Base-by-base conservation (phyloP, 2,329 filamentous ascomycete genomes). In the Fusarium sp. region DNA sequence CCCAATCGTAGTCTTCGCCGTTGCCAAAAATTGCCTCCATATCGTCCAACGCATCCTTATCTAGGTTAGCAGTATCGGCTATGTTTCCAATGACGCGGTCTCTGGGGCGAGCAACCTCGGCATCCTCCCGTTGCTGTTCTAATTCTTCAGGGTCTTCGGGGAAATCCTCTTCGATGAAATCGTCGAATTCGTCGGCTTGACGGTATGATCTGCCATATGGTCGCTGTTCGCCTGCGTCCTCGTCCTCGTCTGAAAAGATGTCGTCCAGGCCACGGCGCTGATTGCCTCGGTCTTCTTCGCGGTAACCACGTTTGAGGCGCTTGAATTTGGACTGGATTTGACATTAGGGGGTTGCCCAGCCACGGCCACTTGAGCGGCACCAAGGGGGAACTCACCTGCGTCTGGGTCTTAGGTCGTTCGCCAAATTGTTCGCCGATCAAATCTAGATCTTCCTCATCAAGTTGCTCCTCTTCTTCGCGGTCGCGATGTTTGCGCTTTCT, bases 151-250 rank as follows among this genome's bases (percentile, higher is more conserved):
- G 93, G 69, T 97, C 93, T 48, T 93, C 92, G 48, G 94, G 92
- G 64, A 93, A 94, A 73, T 98, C 96, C 73, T 97, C 94, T 77
- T 98, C 95, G 75, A 99, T 99, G 79, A 99, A 99, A 77, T 95
- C 94, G 63, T 93, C 93, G 78, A 97, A 93, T 74, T 97, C 93
- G 77, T 96, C 92, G 45, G 87, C 87, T 63, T 87, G 83, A 35
- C 91, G 86, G 63, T 87, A 87, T 7, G 83, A 79, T 66, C 86
- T 80, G 33, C 79, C 80, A 58, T 87, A 87, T 4, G 78, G 77
- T 58, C 84, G 80, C 37, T 86, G 84, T 8, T 88, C 86, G 54
- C 66, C 85, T 58, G 86, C 88, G 18, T 91, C 89, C 54, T 97
- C 94, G 65, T 98, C 95, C 52, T 97, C 95, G 70, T 97, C 95